These are phyloP conservation scores for Myxozyma lipomycoides DNA, from an alignment of 805 yeast genomes.

Conservation along the genomic window DNA sequence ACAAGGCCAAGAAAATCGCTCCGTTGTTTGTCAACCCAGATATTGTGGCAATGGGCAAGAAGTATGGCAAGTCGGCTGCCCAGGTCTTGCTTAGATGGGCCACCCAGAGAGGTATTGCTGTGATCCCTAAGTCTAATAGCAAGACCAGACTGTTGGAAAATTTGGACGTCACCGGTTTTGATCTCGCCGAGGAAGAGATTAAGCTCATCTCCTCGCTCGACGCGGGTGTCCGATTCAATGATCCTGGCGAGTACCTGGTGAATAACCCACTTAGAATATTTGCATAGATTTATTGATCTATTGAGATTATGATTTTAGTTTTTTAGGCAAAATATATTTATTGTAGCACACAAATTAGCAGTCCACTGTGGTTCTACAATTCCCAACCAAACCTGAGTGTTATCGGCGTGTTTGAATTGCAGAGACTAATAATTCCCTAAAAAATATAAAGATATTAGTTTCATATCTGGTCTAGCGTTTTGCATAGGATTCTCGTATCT, in stretches of 20 bases:
- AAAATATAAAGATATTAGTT: too few species aligned
- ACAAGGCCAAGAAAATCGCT: slow-evolving; percentile 47
- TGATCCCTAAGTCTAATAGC: slow-evolving; percentile 68
- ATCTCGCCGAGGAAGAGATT: slow-evolving; percentile 43
- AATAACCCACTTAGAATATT: slow-evolving; percentile 3
- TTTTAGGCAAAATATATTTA: too few species aligned
- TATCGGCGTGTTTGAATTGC: too few species aligned
- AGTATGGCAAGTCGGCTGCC: slow-evolving; percentile 48
- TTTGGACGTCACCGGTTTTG: slow-evolving; percentile 41
- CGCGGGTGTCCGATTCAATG: slow-evolving; percentile 2
- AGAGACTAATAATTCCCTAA: too few species aligned
- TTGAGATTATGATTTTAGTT: neutral
- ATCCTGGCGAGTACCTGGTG: slow-evolving; percentile 22
- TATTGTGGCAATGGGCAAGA: slow-evolving; percentile 54
- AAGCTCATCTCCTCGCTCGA: slow-evolving; percentile 39
- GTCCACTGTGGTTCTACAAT: too few species aligned
- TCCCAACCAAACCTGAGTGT: too few species aligned
- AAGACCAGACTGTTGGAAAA: slow-evolving; percentile 52
- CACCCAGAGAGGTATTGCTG: slow-evolving; percentile 56
- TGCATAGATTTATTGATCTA: neutral
- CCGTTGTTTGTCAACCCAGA: slow-evolving; percentile 43
- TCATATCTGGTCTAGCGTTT: too few species aligned
- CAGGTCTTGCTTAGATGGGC: slow-evolving; percentile 58
- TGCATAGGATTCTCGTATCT: too few species aligned
- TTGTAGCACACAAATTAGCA: too few species aligned